Conservation (phyloP, 176 grass and related monocot genomes). For the Olyra latifolia region DNA sequence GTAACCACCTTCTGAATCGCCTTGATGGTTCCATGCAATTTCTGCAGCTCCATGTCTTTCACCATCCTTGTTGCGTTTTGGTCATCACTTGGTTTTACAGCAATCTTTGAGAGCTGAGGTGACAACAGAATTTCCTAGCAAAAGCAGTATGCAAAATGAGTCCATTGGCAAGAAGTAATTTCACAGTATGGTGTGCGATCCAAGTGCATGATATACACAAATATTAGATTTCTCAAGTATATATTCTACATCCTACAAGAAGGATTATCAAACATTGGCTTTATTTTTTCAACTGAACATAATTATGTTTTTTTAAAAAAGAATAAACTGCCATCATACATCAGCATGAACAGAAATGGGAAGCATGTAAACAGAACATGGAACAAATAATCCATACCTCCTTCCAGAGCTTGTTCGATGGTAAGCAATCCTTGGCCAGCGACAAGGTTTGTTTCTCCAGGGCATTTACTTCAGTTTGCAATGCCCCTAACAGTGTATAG, state of each 20-base stretch:
- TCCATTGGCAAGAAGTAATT: neutral
- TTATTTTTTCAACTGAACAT: neutral
- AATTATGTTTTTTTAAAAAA: neutral
- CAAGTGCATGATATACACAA: neutral
- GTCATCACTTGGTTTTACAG: slow-evolving; percentile 40
- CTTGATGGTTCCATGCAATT: slow-evolving; percentile 71
- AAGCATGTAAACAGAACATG: neutral
- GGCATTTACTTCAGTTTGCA: slow-evolving; percentile 67
- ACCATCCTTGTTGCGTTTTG: slow-evolving; percentile 38
- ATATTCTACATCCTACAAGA: slow-evolving; percentile 1
- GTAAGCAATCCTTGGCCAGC: slow-evolving; percentile 54
- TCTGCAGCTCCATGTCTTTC: slow-evolving; percentile 66
- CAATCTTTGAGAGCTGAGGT: slow-evolving; percentile 57
- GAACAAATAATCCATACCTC: slow-evolving; percentile 45
- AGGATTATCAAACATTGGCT: neutral
- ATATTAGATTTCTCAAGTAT: slow-evolving; percentile 4
- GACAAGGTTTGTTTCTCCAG: slow-evolving; percentile 68
- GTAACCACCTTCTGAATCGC: slow-evolving; percentile 73
- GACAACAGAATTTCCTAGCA: slow-evolving; percentile 57
- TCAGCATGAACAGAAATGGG: neutral
- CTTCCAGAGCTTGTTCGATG: slow-evolving; percentile 55
- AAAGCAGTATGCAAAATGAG: neutral
- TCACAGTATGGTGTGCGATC: neutral
- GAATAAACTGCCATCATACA: slow-evolving; percentile 15
- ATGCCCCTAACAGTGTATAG: slow-evolving; percentile 56